These are phyloP conservation scores for Rhynchosporium secalis DNA, from an alignment of 2,329 filamentous ascomycete species.

Conservation along the genomic window DNA sequence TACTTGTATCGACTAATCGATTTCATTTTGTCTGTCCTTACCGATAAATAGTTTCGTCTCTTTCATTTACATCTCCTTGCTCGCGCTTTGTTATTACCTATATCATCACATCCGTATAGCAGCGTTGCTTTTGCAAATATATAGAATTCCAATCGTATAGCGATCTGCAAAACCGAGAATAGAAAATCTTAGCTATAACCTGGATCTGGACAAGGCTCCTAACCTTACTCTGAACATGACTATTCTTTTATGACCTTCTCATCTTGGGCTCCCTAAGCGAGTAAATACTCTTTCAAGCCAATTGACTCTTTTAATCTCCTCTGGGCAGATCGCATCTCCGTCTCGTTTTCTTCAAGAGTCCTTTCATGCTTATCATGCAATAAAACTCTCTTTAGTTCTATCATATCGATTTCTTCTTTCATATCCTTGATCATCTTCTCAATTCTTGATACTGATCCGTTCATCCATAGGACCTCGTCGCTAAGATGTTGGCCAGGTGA, in stretches of 20 bases:
- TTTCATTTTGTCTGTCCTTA: constrained; percentile 7
- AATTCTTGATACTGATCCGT: neutral
- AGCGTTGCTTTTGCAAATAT: constrained; percentile 4
- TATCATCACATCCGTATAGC: neutral
- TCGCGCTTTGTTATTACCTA: neutral
- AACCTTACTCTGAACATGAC: constrained; percentile 3
- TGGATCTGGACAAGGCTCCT: constrained; percentile 3
- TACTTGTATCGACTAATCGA: neutral
- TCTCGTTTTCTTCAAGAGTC: neutral
- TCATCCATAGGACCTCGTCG: neutral
- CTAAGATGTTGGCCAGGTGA: neutral
- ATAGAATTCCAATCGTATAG: constrained; percentile 3
- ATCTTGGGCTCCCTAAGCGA: constrained; percentile 15
- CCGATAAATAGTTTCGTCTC: constrained; percentile 2
- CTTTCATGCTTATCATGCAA: neutral
- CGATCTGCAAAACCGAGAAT: neutral
- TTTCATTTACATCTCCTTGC: neutral
- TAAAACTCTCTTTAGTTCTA: neutral
- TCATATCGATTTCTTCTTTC: constrained; percentile 10
- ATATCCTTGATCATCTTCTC: constrained; percentile 5
- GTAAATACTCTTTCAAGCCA: constrained; percentile 9
- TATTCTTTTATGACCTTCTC: constrained; percentile 15
- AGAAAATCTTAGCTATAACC: constrained; percentile 1
- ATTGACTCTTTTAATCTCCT: constrained; percentile 6
- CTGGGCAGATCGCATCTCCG: constrained; percentile 1